Base-by-base conservation (phyloP, 305 asterid genomes). In the Plantago coronopus region DNA sequence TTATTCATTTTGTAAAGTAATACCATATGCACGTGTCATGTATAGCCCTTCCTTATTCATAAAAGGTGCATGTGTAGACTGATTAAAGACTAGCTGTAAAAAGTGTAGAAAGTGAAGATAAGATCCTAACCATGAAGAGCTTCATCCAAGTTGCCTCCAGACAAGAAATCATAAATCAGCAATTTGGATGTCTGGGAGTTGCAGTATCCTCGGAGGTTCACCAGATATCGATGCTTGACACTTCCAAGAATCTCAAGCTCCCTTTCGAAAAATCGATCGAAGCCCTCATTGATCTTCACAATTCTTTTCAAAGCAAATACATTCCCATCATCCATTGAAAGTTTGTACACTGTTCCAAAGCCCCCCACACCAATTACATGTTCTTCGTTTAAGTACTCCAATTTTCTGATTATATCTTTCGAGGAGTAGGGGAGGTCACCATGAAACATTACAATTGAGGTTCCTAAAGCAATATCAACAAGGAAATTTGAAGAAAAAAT, bases 191-290 rank as follows among this genome's bases (percentile, higher is more conserved):
- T 83, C 46, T 95, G 94, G 59, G 98, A 89, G 78, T 91, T 89
- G 86, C 98, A 91, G 76, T 91, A 91, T 74, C 98, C 98, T 64
- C 98, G 82, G 60, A 91, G 95, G 72, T 91, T 91, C 71, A 91
- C 98, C 73, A 91, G 79, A 72, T 87, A 82, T 48, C 93, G 74
- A 71, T 91, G 98, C 62, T 91, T 89, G 71, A 91, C 89, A 81
- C 98, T 89, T 70, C 98, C 98, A 76, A 91, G 98, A 70, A 91
- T 91, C 68, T 81, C 98, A 69, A 91, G 98, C 77, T 91, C 98
- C 81, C 98, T 79, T 64, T 87, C 98, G 40, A 91, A 91, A 76
- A 81, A 84, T 7, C 95, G 95, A 74, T 86, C 97, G 70, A 88
- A 91, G 42, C 96, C 95, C 67, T 89, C 95, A 58, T 91, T 89